Base-by-base conservation (phyloP, 768 basidiomycete genomes). In the Kockovaella imperatae region DNA sequence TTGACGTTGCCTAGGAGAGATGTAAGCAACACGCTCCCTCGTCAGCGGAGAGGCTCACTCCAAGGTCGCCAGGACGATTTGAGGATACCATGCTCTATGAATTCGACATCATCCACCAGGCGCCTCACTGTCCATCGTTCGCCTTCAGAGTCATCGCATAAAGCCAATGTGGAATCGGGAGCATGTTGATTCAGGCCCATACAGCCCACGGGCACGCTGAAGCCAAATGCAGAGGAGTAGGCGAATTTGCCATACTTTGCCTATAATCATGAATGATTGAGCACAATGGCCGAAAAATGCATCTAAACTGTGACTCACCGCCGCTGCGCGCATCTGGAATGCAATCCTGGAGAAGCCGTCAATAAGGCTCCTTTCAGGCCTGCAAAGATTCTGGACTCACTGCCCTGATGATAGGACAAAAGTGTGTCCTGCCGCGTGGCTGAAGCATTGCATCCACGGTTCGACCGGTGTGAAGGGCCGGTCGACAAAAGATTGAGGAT, bases 231-330 rank as follows among this genome's bases (percentile, higher is more conserved):
- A 21, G 81, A 77, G 3, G 80, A 82, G 67, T 86, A 85, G 0
- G 82, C 81, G 41, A 83, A 72, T 67, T 84, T 84, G 40, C 83
- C 82, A 70, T 84, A 84, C 66, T 85, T 86, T 23, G 82, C 80
- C 15, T 81, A 79, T 57, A 79, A n/a, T n/a, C n/a, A n/a, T n/a
- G n/a, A 78, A 59, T 83, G 80, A 57, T 83, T 82, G 59, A 83
- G 79, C 10, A 80, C 77, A 65, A 83, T 83, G 31, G 80, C 80
- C 58, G 82, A 83, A 53, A 10, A n/a, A 32, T n/a, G n/a, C n/a
- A n/a, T n/a, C n/a, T n/a, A n/a, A n/a, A n/a, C 10, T 10, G 31
- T 21, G 4, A 34, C 48, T 50, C 31, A 50, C 50, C 2, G 54
- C 58, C 0, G 36, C 35, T 8, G 42, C 42, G 8, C 55, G 40